Evolutionary conservation across 2,329 filamentous ascomycete genomes (phyloP).

Genomic region (Hortaea werneckii): DNA sequence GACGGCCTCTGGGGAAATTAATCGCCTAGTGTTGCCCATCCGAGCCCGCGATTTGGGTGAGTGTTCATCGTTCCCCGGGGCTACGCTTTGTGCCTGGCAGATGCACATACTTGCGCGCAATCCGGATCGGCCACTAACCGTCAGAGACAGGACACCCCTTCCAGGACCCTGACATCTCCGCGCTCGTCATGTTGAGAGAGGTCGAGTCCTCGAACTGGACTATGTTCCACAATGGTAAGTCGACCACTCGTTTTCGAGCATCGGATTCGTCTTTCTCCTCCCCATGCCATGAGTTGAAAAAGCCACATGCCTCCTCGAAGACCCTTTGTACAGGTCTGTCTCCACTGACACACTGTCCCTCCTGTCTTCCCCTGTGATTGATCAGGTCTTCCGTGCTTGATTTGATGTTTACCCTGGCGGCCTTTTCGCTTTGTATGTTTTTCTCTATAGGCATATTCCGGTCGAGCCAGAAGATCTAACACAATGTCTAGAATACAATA

Average conservation of each 20-base stretch:
- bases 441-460: background rate
- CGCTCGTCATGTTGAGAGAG: constrained; percentile 13
- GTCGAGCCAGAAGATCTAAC: background rate
- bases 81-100: constrained; percentile 22
- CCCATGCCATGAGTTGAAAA: constrained; percentile 8
- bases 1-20: constrained; percentile 16
- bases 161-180: constrained; percentile 16
- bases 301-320: constrained; percentile 17
- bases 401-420: background rate
- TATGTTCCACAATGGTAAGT: constrained; percentile 23
- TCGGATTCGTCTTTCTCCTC: constrained; percentile 6
- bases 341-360: constrained; percentile 3
- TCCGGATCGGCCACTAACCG: constrained; percentile 16
- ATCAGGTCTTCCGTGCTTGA: constrained; percentile 1
- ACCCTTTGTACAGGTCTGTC: constrained; percentile 1
- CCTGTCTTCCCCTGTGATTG: background rate
- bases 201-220: constrained; percentile 11
- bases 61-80: constrained; percentile 7
- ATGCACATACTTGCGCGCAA: constrained; percentile 13
- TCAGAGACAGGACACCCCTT: constrained; percentile 15
- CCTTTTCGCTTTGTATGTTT: constrained; percentile 14
- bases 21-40: constrained; percentile 12
- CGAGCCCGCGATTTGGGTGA: constrained; percentile 7
- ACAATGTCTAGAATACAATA: constrained; percentile 10
- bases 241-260: constrained; percentile 6